Percentiles rank a stretch among this genome's conserved stretches.
phyloP scores from a whole-genome alignment of 2,329 filamentous ascomycete species.

The Botryotinia calthae region DNA sequence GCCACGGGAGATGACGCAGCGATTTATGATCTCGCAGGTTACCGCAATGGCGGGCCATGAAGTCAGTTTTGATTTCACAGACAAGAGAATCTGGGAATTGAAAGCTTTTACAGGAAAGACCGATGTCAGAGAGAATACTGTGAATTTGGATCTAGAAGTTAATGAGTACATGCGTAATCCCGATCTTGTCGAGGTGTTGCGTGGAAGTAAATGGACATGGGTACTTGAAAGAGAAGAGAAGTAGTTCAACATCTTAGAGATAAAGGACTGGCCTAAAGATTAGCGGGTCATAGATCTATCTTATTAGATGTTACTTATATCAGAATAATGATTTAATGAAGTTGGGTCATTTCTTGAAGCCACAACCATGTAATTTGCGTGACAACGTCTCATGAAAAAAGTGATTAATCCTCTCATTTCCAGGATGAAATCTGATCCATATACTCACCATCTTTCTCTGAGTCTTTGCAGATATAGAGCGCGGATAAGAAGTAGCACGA shows the following conservation, averaged over 20 bases:
- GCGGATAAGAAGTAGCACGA: not conserved
- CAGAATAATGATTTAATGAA: not conserved
- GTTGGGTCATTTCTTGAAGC: not conserved
- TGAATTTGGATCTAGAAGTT: not conserved
- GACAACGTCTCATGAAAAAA: not conserved
- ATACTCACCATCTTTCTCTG: not conserved
- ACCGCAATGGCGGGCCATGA: not conserved
- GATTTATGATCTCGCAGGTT: not conserved
- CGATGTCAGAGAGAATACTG: fast-evolving
- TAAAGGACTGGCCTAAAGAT: not conserved
- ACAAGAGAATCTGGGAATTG: not conserved
- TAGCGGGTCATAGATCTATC: not conserved
- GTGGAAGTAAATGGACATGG: not conserved
- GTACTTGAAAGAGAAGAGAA: not conserved
- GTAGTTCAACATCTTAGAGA: not conserved
- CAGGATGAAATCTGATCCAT: not conserved
- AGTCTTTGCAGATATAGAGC: not conserved
- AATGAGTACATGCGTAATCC: no score
- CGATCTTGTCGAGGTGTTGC: not conserved
- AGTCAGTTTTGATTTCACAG: not conserved
- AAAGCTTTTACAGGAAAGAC: not conserved
- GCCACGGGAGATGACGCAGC: fast-evolving
- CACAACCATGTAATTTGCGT: not conserved
- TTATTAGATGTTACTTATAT: not conserved
- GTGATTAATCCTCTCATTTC: not conserved